Percentiles rank a stretch among this genome's conserved stretches.
These are phyloP conservation scores for Daldinia grandis DNA, from an alignment of 495 filamentous ascomycete genomes.

Conservation along the genomic window DNA sequence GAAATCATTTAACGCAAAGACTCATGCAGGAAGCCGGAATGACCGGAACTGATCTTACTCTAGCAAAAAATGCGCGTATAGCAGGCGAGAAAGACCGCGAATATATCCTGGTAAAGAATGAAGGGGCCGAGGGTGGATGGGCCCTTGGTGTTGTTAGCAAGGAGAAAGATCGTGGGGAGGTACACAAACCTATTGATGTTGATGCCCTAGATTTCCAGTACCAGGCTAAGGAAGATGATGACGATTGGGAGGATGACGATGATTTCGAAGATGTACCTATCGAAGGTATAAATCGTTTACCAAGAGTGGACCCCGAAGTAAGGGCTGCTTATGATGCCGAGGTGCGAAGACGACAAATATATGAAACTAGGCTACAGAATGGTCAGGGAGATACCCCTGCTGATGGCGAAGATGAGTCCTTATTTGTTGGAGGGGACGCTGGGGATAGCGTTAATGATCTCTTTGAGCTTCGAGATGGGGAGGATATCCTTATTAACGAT, in stretches of 20 bases:
- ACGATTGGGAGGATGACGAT: constrained; percentile 73
- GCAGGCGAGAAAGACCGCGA: constrained; percentile 91
- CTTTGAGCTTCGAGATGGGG: constrained; percentile 40
- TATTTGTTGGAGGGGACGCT: constrained; percentile 69
- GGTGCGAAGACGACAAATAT: not conserved
- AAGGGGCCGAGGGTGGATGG: constrained; percentile 95
- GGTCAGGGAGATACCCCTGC: not conserved
- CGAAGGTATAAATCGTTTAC: constrained; percentile 89
- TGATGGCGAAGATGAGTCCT: constrained; percentile 61
- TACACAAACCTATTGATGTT: constrained; percentile 87
- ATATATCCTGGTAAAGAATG: constrained; percentile 95
- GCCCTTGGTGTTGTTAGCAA: constrained; percentile 89
- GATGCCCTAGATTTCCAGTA: constrained; percentile 72
- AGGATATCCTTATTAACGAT: constrained; percentile 53
- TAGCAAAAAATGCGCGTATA: constrained; percentile 71
- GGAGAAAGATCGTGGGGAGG: constrained; percentile 75
- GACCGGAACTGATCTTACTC: constrained; percentile 74
- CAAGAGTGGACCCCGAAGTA: constrained; percentile 56
- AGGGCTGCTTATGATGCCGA: too few species aligned
- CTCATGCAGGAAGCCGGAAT: constrained; percentile 95
- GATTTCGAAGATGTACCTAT: constrained; percentile 96
- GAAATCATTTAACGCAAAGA: constrained; percentile 94
- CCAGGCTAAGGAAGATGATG: constrained; percentile 62
- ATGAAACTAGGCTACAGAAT: constrained; percentile 27
- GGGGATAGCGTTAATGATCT: constrained; percentile 39